These are phyloP conservation scores for Pyrenopolyporus hunteri DNA, from an alignment of 495 filamentous ascomycete species.

Conservation along the genomic window DNA sequence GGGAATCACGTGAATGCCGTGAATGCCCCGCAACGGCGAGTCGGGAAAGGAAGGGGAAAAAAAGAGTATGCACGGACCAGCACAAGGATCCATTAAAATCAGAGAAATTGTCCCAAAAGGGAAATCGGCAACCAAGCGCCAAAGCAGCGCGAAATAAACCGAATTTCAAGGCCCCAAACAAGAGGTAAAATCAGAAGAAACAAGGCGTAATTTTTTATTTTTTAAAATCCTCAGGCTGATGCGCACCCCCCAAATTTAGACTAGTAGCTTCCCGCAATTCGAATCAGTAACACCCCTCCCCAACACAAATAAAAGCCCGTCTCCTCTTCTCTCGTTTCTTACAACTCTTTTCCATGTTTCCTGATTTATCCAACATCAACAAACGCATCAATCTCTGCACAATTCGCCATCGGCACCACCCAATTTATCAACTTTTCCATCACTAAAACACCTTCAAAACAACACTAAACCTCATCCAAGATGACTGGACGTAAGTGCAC, in stretches of 20 bases:
- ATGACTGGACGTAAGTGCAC: constrained; percentile 96
- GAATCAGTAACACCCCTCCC: constrained; percentile 37
- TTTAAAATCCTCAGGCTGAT: constrained; percentile 24
- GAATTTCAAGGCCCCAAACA: constrained; percentile 13
- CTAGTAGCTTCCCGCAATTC: constrained; percentile 41
- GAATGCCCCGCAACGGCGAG: neutral
- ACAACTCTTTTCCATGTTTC: constrained; percentile 38
- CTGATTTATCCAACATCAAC: constrained; percentile 42
- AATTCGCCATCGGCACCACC: constrained; percentile 43
- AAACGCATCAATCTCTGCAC: constrained; percentile 37
- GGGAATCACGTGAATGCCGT: neutral
- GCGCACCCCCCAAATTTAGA: constrained; percentile 33
- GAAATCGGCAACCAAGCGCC: constrained; percentile 24
- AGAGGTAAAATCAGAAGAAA: constrained; percentile 25
- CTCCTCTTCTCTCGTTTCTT: constrained; percentile 32
- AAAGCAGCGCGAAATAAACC: constrained; percentile 24
- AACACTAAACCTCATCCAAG: constrained; percentile 54
- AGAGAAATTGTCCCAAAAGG: constrained; percentile 17
- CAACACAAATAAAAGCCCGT: constrained; percentile 24
- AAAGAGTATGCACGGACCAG: constrained; percentile 28
- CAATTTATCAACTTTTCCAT: constrained; percentile 41
- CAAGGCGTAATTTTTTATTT: constrained; percentile 18
- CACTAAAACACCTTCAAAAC: constrained; percentile 41
- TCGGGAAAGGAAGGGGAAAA: neutral
- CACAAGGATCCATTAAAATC: constrained; percentile 17